Base-by-base conservation (phyloP, 257 asterid species). In the Ocimum tenuiflorum region DNA sequence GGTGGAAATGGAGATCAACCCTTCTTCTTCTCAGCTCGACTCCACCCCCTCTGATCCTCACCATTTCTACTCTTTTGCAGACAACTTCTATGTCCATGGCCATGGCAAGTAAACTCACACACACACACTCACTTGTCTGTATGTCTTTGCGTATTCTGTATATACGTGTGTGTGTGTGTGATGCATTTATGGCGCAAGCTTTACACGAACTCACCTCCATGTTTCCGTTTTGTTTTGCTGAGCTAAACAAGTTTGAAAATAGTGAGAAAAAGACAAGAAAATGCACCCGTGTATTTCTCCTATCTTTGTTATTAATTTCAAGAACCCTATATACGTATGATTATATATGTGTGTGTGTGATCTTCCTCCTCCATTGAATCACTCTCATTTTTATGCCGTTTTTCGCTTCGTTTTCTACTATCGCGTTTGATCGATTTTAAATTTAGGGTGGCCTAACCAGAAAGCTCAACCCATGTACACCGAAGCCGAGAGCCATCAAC, bases 41-140 rank as follows among this genome's bases (percentile, higher is more conserved):
- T n/a, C 48, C 54, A 14, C 68, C 48, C 20, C 63, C 22, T 68
- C 76, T 54, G 87, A 85, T 27, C 73, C 88, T 56, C 91, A 82
- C 39, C 86, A 69, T 62, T 81, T 69, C 77, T 88, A 79, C 80
- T 74, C 86, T 8, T 85, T 81, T 69, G 78, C 95, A 48, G 94
- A 85, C 78, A 82, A 85, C 78, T 84, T 83, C 86, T 88, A 83
- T 66, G 81, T 85, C 18, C 79, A 82, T 65, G 94, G 91, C 88
- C 77, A 38, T n/a, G n/a, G n/a, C n/a, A 3, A 11, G 9, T 1
- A 8, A 7, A 15, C 14, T 52, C 15, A 49, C 24, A 35, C 14
- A 24, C 38, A 64, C 24, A 17, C 29, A 18, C 47, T 22, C 41
- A 8, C 36, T 57, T 46, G 33, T 63, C 11, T 62, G 0, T 56